Conservation (phyloP, 495 filamentous ascomycete species). For the Penicillium antarcticum region DNA sequence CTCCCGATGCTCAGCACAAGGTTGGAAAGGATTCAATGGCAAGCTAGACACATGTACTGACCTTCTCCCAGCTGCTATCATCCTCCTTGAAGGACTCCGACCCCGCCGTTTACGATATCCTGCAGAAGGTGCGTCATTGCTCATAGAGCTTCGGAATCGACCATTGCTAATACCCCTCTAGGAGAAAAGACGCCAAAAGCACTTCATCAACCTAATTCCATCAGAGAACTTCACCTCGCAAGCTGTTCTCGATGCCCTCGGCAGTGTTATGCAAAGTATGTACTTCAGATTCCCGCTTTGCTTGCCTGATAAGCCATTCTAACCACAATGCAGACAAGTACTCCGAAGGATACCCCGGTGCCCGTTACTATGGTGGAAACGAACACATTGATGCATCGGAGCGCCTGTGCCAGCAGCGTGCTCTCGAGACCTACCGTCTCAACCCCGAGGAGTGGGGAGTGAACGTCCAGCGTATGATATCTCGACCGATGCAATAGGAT, state of each 20-base stretch:
- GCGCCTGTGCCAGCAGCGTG: constrained; percentile 82
- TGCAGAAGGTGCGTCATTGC: constrained; percentile 69
- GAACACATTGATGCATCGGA: constrained; percentile 92
- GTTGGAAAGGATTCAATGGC: constrained; percentile 15
- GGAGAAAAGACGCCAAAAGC: constrained; percentile 94
- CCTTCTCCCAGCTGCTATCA: constrained; percentile 63
- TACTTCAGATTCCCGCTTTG: constrained; percentile 7
- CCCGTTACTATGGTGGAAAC: constrained; percentile 96
- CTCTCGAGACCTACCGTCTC: constrained; percentile 80
- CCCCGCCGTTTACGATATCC: constrained; percentile 78
- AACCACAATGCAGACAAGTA: constrained; percentile 74
- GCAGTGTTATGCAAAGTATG: constrained; percentile 97
- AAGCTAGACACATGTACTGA: constrained; percentile 1
- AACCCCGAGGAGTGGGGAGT: constrained; percentile 91
- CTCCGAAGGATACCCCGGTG: constrained; percentile 96
- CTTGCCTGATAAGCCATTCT: constrained; percentile 3
- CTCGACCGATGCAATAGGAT: not conserved
- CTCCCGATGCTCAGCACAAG: constrained; percentile 42
- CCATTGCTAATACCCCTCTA: constrained; percentile 34
- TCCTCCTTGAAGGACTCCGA: constrained; percentile 80
- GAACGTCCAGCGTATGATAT: constrained; percentile 82
- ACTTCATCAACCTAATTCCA: constrained; percentile 97
- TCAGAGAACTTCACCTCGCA: constrained; percentile 99
- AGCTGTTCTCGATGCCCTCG: constrained; percentile 91
- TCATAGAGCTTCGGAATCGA: not conserved